Base-by-base conservation (phyloP, 768 basidiomycete genomes). In the Kwoniella sp. region DNA sequence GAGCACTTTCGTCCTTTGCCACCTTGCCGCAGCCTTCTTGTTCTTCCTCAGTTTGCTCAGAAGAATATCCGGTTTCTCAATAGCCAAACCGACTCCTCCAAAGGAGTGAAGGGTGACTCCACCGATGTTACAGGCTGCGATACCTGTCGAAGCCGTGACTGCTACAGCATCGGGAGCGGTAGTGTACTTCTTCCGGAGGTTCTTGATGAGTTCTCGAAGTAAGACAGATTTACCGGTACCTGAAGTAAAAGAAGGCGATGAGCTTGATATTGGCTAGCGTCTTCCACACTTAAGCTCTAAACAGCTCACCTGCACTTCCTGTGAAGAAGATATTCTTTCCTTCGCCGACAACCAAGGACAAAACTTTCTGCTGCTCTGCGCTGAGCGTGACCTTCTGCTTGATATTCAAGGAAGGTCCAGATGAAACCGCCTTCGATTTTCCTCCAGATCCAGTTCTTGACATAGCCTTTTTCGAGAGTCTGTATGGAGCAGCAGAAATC, bases 141-240 rank as follows among this genome's bases (percentile, higher is more conserved):
- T 96, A 48, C 93, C 93, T 24, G 94, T 97, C 2, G 92, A 92
- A 9, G 96, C 96, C 2, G 95, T 97, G 63, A 99, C 86, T 12
- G 92, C 94, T 22, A 98, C 86, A 0, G 88, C 88, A 77, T 94
- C 91, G 0, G 82, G 79, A 1, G 82, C 76, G 58, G 82, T 88
- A 12, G 65, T 60, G 73, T 85, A 80, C 68, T 83, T 86, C 72
- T 83, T 86, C 50, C 83, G 85, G 55, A 99, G 82, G 1, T 83
- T 81, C 70, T 85, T 85, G 77, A 97, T 96, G 52, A 97, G 94
- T 79, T 94, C 91, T 17, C 93, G 86, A 19, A 98, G 84, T 2
- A 98, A 85, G 25, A 98, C 92, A 2, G 94, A 97, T 81, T 98
- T 98, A 51, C 95, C 95, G 13, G 95, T 96, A 66, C 95, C 95